These are phyloP conservation scores for Euphorbia tirucalli DNA, from an alignment of 345 rosid species.

Conservation along the genomic window DNA sequence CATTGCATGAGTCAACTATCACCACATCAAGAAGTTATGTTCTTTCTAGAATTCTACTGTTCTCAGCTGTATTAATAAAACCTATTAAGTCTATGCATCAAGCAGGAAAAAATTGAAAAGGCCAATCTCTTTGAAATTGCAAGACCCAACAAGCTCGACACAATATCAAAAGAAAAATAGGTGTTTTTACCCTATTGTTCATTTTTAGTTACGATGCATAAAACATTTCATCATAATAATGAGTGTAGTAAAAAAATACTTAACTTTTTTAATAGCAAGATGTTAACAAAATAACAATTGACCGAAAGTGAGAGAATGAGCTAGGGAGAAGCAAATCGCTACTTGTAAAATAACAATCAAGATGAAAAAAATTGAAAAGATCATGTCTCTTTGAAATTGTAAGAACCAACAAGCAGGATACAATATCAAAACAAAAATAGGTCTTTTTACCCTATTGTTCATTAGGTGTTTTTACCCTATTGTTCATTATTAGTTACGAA, in stretches of 20 bases:
- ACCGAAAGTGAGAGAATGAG: not conserved
- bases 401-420: not conserved
- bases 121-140: not conserved
- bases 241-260: not conserved
- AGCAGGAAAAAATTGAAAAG: not conserved
- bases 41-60: not conserved
- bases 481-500: not conserved
- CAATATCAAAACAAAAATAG: not conserved
- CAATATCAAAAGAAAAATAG: not conserved
- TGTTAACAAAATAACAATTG: not conserved
- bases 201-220: not conserved
- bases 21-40: not conserved
- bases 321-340: not conserved
- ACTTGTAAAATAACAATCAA: not conserved
- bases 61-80: too few relatives aligned
- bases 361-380: not conserved
- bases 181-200: not conserved
- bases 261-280: not conserved
- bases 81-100: not conserved
- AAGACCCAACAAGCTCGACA: not conserved
- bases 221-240: not conserved
- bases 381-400: not conserved
- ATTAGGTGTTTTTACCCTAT: too few relatives aligned
- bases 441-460: too few relatives aligned
- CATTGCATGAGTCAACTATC: not conserved